A percentile compares a stretch with the other conserved stretches of the same genome.
Conservation (phyloP, 2,329 filamentous ascomycete genomes). For the Arthrinium phaeospermum region DNA sequence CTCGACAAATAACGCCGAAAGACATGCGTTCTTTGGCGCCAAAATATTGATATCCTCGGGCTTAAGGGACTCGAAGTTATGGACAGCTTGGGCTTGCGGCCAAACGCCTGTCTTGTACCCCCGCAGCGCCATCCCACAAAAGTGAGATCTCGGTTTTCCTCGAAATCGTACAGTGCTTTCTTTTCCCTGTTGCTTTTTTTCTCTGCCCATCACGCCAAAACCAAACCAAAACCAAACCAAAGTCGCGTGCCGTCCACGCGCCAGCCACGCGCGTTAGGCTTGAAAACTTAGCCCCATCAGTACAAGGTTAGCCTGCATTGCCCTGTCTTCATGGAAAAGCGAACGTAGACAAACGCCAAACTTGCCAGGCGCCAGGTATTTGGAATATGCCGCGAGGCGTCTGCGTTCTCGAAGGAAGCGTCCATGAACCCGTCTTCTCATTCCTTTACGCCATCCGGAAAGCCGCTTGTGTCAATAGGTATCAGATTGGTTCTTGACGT, state of each 20-base stretch:
- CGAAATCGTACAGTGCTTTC: constrained; percentile 10
- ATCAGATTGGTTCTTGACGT: background rate
- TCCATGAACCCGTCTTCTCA: background rate
- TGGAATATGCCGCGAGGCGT: background rate
- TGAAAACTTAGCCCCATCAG: background rate
- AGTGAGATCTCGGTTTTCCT: constrained; percentile 9
- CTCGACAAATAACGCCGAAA: background rate
- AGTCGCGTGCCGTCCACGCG: constrained; percentile 18
- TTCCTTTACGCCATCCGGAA: background rate
- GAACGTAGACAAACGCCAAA: background rate
- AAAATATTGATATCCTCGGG: background rate
- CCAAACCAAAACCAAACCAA: background rate
- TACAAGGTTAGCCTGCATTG: background rate
- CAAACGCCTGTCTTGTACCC: constrained; percentile 10
- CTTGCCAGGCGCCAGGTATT: background rate
- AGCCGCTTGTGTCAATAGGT: background rate
- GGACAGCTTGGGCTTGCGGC: background rate
- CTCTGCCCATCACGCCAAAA: background rate
- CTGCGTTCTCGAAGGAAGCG: background rate
- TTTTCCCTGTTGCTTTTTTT: background rate
- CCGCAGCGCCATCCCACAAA: constrained; percentile 10
- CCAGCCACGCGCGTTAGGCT: constrained; percentile 4
- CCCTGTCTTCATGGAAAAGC: background rate
- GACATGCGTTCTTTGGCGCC: background rate
- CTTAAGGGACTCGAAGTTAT: constrained; percentile 5